Base-by-base conservation (phyloP, 495 filamentous ascomycete genomes). In the Aspergillus panamensis region DNA sequence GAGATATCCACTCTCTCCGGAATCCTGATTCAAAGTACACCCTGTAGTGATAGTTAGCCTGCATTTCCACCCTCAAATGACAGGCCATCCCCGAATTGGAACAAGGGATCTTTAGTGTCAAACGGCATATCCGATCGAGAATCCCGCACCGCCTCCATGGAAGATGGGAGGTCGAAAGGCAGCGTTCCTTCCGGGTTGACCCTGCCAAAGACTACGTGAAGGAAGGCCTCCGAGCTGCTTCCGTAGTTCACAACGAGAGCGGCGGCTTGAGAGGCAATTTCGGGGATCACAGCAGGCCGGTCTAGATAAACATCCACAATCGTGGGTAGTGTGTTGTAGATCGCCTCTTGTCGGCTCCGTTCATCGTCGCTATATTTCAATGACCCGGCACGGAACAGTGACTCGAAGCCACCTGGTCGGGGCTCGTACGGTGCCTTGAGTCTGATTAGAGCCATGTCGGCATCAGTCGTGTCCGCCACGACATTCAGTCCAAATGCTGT, bases 361-460 rank as follows among this genome's bases (percentile, higher is more conserved):
- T 74, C 67, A 13, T 62, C 58, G 7, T 55, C 61, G 13, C 61
- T 59, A 56, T 68, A 76, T 35, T 68, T 72, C 16, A 77, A 64
- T 12, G 68, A 72, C 3, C 72, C 71, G 8, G 62, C 66, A 31
- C 73, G 72, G 57, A 67, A 73, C 0, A 3, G 8, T 0, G 58
- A 12, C 51, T 74, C 72, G 55, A 75, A 69, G 1, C 60, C 64
- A 4, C 68, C 68, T 0, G 53, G 57, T 9, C 72, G 67, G 3
- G 66, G 63, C 33, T 71, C 62, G 47, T 69, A 72, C 0, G 73
- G 73, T 0, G 70, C 63, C 12, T 65, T 57, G 0, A 69, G 51
- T 9, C 73, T 64, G 3, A 76, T 49, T 1, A 76, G 64, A 8
- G 73, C 71, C 21, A 68, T 51, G 29, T 73, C 70, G 6, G 73